Conservation (phyloP, 495 filamentous ascomycete species). For the Copromyces sp. region DNA sequence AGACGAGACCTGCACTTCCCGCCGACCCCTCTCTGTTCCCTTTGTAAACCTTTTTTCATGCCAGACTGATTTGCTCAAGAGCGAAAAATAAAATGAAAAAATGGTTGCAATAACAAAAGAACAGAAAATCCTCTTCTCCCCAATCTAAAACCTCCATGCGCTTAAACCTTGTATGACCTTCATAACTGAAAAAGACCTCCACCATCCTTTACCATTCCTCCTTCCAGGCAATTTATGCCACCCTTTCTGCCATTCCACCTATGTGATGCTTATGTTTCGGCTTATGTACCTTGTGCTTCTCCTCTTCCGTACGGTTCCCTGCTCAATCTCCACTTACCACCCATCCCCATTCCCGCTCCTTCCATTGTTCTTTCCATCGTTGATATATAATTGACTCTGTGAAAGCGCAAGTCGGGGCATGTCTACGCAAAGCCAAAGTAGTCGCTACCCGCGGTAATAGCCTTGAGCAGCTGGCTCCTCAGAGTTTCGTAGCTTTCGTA, state of each 20-base stretch:
- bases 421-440: slow-evolving; percentile 94
- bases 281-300: neutral
- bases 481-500: slow-evolving; percentile 94
- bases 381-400: no score
- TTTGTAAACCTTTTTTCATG: neutral
- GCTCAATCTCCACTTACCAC: neutral
- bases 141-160: neutral
- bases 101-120: neutral
- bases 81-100: neutral
- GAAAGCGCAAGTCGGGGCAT: no score
- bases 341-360: neutral
- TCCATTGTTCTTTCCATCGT: no score
- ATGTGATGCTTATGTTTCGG: neutral
- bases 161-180: neutral
- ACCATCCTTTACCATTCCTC: neutral
- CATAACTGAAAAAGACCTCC: neutral
- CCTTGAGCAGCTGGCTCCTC: slow-evolving; percentile 77
- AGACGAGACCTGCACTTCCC: neutral
- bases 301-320: neutral
- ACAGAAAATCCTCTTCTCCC: neutral
- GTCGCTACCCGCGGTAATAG: slow-evolving; percentile 90
- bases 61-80: neutral
- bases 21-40: neutral
- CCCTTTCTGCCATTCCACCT: neutral
- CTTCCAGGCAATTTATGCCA: neutral